Conservation (phyloP, 2,329 filamentous ascomycete genomes). For the Stachybotrys chlorohalonatus region DNA sequence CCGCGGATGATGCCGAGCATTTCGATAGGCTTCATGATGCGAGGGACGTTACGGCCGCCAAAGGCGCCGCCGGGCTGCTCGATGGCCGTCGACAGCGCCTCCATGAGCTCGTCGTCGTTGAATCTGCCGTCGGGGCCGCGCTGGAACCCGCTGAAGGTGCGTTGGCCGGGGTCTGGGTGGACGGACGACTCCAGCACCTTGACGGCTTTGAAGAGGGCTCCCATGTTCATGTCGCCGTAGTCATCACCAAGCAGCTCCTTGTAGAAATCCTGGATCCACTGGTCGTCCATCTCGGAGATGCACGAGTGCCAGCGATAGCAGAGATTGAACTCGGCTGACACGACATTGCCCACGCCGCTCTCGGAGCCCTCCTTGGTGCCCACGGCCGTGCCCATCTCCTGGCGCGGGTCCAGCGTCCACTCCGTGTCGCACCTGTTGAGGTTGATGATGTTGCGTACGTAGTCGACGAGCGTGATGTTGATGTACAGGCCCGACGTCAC, state of each 20-base stretch:
- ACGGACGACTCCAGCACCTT: conserved; percentile 52
- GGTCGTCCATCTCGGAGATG: conserved; percentile 64
- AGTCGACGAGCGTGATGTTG: conserved; percentile 70
- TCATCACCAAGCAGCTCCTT: conserved; percentile 45
- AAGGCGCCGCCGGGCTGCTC: conserved; percentile 72
- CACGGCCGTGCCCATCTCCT: conserved; percentile 50
- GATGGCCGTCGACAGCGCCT: conserved; percentile 58
- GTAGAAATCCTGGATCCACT: conserved; percentile 69
- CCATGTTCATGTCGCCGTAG: conserved; percentile 46
- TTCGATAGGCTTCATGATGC: conserved; percentile 65
- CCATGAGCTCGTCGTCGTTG: conserved; percentile 66
- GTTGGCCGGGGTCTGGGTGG: conserved; percentile 56
- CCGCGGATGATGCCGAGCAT: conserved; percentile 73
- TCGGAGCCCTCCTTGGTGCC: conserved; percentile 51
- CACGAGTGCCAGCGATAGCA: conserved; percentile 83
- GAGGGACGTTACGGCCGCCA: conserved; percentile 64
- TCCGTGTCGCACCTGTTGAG: conserved; percentile 50
- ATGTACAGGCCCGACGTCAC: conserved; percentile 68
- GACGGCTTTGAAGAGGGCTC: conserved; percentile 54
- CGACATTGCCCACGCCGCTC: conserved; percentile 69
- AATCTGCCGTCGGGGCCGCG: conserved; percentile 61
- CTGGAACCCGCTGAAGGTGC: conserved; percentile 58
- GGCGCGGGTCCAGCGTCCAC: conserved; percentile 73
- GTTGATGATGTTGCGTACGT: conserved; percentile 70
- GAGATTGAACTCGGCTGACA: conserved; percentile 83